Evolutionary conservation across 257 asterid species (phyloP).

Genomic region (Cruciata laevipes): DNA sequence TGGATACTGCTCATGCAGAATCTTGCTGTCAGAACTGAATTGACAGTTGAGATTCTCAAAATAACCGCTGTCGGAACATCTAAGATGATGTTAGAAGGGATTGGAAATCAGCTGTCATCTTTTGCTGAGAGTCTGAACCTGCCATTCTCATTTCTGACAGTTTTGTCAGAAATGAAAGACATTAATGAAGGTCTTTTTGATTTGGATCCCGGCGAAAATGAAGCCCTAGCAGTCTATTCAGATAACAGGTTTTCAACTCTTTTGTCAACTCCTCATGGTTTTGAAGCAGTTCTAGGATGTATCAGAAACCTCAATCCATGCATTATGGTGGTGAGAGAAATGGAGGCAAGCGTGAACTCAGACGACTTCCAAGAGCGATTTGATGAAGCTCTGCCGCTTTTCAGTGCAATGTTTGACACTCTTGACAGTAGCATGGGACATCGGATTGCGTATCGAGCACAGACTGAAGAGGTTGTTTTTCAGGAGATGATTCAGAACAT

Average conservation of each 20-base stretch:
- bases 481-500: conserved; percentile 29
- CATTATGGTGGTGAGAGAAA: conserved; percentile 37
- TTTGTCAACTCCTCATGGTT: conserved; percentile 27
- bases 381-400: conserved; percentile 31
- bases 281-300: conserved; percentile 30
- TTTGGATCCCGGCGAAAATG: conserved; percentile 19
- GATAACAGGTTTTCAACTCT: conserved; percentile 23
- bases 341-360: conserved; percentile 35
- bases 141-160: conserved; percentile 29
- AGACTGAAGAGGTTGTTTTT: conserved; percentile 25
- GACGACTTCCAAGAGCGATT: conserved; percentile 41
- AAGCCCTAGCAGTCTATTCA: conserved; percentile 33
- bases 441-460: conserved; percentile 16
- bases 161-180: conserved; percentile 29
- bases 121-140: conserved; percentile 40
- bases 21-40: background rate
- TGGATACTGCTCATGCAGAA: conserved; percentile 1
- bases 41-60: background rate
- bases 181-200: conserved; percentile 24
- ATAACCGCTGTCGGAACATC: background rate
- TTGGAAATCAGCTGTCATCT: conserved; percentile 20
- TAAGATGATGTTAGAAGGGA: background rate
- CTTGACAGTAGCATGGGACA: conserved; percentile 31
- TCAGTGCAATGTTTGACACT: conserved; percentile 33
- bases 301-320: conserved; percentile 26